phyloP scores from a whole-genome alignment of 768 basidiomycete species.

The Amanita fuliginea region DNA sequence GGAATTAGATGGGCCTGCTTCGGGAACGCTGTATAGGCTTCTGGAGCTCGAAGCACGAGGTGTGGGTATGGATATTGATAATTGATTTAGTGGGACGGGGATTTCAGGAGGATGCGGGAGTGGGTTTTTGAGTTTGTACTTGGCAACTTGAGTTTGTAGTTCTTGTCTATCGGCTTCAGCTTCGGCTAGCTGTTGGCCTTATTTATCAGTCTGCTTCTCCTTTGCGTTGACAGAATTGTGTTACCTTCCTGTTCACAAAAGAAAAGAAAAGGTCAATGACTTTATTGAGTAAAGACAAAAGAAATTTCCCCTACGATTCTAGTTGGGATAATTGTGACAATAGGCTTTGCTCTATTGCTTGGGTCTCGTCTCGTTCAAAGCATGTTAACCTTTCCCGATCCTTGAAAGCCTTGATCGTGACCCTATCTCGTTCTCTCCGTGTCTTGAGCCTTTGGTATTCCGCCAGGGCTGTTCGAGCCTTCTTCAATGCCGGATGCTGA shows the following conservation, averaged over 20 bases:
- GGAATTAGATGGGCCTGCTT: constrained; percentile 1
- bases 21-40: neutral
- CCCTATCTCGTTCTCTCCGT: constrained; percentile 18
- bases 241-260: constrained; percentile 3
- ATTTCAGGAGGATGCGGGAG: constrained; percentile 5
- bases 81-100: constrained; percentile 3
- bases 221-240: neutral
- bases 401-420: constrained; percentile 20
- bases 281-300: neutral
- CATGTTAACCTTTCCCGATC: constrained; percentile 16
- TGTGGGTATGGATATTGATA: neutral
- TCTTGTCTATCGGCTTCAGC: neutral
- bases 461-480: constrained; percentile 24
- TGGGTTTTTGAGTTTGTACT: constrained; percentile 6
- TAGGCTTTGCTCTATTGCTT: constrained; percentile 25
- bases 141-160: neutral
- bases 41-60: neutral
- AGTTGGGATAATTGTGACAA: constrained; percentile 21
- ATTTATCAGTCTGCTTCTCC: constrained; percentile 2
- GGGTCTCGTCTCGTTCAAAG: constrained; percentile 23
- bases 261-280: neutral
- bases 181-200: neutral
- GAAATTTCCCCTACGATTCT: constrained; percentile 17
- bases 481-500: constrained; percentile 16
- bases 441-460: constrained; percentile 27